Percentiles rank a stretch among this genome's conserved stretches.
phyloP scores from a whole-genome alignment of 2,329 filamentous ascomycete genomes.

The Fusarium sp. region DNA sequence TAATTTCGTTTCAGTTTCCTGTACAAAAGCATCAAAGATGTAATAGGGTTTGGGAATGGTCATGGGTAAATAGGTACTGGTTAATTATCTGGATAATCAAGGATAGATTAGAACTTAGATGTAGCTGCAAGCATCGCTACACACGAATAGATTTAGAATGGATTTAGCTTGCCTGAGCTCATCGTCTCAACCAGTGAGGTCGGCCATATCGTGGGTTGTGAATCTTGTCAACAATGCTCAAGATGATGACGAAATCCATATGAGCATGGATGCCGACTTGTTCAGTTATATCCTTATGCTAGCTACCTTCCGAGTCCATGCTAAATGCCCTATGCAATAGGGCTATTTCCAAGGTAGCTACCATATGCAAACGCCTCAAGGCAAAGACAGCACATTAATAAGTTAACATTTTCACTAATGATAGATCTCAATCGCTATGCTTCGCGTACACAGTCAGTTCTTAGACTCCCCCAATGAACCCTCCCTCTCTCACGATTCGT shows the following conservation, averaged over 20 bases:
- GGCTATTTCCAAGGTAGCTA: neutral
- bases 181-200: neutral
- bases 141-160: neutral
- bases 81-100: neutral
- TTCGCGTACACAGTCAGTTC: too few relatives aligned
- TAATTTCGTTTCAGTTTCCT: neutral
- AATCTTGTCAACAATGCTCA: neutral
- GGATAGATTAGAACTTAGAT: neutral
- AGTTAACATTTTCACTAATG: neutral
- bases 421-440: neutral
- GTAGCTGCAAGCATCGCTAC: neutral
- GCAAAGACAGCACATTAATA: neutral
- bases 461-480: neutral
- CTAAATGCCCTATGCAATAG: neutral
- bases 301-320: neutral
- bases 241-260: neutral
- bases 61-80: neutral
- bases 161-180: neutral
- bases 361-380: neutral
- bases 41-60: neutral
- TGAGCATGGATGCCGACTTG: neutral
- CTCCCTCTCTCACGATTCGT: neutral
- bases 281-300: neutral
- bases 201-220: neutral
- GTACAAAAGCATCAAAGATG: slow-evolving; percentile 8